phyloP scores from a whole-genome alignment of 2,329 filamentous ascomycete genomes.

The Diaporthe humulicola region DNA sequence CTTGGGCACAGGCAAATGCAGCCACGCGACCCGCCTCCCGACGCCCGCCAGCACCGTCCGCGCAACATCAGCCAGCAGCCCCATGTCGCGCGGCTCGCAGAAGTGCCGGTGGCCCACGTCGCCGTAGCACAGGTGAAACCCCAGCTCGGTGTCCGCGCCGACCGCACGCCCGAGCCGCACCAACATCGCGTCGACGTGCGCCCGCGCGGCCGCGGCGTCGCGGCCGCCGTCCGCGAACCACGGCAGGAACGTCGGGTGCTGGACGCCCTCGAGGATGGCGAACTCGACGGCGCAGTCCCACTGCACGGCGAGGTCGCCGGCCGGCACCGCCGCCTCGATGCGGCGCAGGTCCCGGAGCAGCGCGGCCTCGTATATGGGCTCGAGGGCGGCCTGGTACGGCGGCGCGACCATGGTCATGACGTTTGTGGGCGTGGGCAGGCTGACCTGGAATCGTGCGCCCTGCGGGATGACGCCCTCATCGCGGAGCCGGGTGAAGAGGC shows the following conservation, averaged over 20 bases:
- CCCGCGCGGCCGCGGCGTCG: not conserved
- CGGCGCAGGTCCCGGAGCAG: slow-evolving; percentile 12
- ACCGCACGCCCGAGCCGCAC: slow-evolving; percentile 1
- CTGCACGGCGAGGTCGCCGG: slow-evolving; percentile 22
- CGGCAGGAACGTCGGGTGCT: not conserved
- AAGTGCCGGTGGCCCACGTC: slow-evolving; percentile 4
- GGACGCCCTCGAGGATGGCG: not conserved
- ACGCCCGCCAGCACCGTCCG: not conserved
- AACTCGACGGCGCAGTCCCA: slow-evolving; percentile 16
- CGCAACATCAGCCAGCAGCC: not conserved
- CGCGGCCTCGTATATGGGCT: slow-evolving; percentile 8
- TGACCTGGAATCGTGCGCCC: slow-evolving; percentile 12
- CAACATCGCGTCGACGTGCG: not conserved
- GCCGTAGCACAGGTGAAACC: slow-evolving; percentile 17
- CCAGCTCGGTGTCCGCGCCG: not conserved
- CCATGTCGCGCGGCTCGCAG: slow-evolving; percentile 17
- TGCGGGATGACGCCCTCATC: slow-evolving; percentile 14
- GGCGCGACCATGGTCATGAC: not conserved
- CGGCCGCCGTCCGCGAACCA: not conserved
- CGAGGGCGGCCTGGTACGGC: slow-evolving; percentile 12
- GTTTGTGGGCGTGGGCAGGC: slow-evolving; percentile 11
- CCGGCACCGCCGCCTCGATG: slow-evolving; percentile 9
- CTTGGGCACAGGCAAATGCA: slow-evolving; percentile 23
- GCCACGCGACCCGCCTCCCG: slow-evolving; percentile 5
- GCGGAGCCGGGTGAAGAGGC: not conserved